Evolutionary conservation across 768 basidiomycete species (phyloP).

Genomic region (Macrolepiota fuliginosa): DNA sequence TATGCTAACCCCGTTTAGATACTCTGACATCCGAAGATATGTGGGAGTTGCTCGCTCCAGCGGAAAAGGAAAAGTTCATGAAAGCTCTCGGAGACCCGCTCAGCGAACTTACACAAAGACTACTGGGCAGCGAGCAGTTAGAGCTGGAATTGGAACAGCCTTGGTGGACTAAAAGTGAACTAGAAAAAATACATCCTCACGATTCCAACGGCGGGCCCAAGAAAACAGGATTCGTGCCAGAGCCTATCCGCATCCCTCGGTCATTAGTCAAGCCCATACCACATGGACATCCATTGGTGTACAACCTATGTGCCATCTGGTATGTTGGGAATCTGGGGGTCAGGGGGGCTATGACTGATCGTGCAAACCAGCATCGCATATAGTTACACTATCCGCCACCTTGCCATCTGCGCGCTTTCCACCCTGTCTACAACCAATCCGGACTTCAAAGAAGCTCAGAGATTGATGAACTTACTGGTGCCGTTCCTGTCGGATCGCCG

Average conservation of each 20-base stretch:
- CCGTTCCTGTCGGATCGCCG: constrained; percentile 66
- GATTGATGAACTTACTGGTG: constrained; percentile 47
- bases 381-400: constrained; percentile 59
- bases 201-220: background rate
- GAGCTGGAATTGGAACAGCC: constrained; percentile 49
- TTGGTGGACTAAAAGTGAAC: constrained; percentile 57
- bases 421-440: constrained; percentile 33
- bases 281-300: constrained; percentile 46
- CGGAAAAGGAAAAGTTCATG: constrained; percentile 60
- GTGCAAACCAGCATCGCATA: constrained; percentile 56
- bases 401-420: constrained; percentile 58
- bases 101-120: constrained; percentile 56
- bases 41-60: constrained; percentile 58
- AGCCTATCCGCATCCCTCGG: constrained; percentile 43
- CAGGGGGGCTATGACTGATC: constrained; percentile 2
- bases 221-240: constrained; percentile 27
- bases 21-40: constrained; percentile 52
- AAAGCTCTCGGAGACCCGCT: constrained; percentile 57
- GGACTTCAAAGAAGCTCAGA: constrained; percentile 45
- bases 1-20: constrained; percentile 34
- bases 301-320: constrained; percentile 70
- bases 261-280: constrained; percentile 39
- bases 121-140: constrained; percentile 58
- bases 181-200: background rate
- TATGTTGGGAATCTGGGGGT: constrained; percentile 34